Base-by-base conservation (phyloP, 768 basidiomycete genomes). In the Termitomyces sp. region DNA sequence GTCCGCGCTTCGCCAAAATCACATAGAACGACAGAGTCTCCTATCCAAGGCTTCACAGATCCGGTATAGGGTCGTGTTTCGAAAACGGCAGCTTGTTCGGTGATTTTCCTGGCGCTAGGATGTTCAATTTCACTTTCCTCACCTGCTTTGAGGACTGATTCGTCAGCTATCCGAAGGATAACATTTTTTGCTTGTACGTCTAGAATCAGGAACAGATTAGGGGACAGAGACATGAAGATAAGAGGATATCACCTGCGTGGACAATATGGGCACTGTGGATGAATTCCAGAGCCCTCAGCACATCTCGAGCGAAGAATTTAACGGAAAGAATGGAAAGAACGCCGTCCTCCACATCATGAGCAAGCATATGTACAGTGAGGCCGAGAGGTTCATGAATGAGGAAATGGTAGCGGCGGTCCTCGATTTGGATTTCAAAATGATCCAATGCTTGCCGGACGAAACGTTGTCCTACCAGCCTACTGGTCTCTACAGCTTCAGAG, bases 361-460 rank as follows among this genome's bases (percentile, higher is more conserved):
- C 11, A 49, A 58, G 31, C n/a, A 31, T 2, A 8, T 50, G 6
- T 0, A 31, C 12, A 1, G 36, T 12, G 11, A 56, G 2, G 6
- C 57, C 57, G 15, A 58, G 57, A 40, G 57, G 57, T 11, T 48
- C 37, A 49, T 58, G 57, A 7, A 58, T 58, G 2, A 57, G 56
- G 29, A 57, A 57, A 37, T 12, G 43, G 17, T 36, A 57, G n/a
- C 15, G n/a, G 34, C 46, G 46, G 14, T 29, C 36, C 20, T 57
- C 20, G 1, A 46, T 36, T 14, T 48, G 12, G 4, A 57, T 5
- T 25, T 46, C 11, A 32, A 57, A 48, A 4, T 48, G 46, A 38
- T 48, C 36, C 56, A n/a, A 38, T 32, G 36, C 56, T 3, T 25
- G n/a, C 12, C 46, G 17, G 45, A 48, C 34, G 36, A 20, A 57